Evolutionary conservation across 768 basidiomycete species (phyloP).

Genomic region (Tubosaeta sp.): DNA sequence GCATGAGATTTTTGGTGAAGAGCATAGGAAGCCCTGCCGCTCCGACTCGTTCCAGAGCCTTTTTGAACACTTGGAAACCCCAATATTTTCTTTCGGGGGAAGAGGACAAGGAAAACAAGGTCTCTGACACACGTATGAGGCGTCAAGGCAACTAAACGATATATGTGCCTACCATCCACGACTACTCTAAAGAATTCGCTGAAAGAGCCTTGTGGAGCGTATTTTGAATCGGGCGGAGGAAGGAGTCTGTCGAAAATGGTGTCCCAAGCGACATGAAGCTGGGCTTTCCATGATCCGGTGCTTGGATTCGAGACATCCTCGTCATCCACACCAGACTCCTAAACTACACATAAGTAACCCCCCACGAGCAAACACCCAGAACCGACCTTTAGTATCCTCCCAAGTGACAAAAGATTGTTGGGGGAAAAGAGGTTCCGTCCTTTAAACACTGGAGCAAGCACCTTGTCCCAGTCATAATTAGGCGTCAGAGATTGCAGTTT

Average conservation of each 20-base stretch:
- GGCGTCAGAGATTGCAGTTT: conserved; percentile 62
- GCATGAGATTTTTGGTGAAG: conserved; percentile 94
- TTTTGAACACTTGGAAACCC: conserved; percentile 92
- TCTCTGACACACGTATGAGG: conserved; percentile 48
- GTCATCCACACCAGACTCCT: conserved; percentile 60
- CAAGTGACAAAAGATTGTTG: conserved; percentile 69
- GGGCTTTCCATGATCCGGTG: conserved; percentile 75
- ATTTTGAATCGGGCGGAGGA: conserved; percentile 38
- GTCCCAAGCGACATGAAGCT: conserved; percentile 91
- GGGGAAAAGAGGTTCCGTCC: conserved; percentile 61
- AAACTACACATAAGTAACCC: conserved; percentile 9
- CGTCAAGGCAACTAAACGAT: not conserved
- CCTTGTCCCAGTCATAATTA: conserved; percentile 60
- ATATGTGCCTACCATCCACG: conserved; percentile 72
- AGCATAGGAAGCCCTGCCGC: conserved; percentile 73
- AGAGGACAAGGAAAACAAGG: conserved; percentile 78
- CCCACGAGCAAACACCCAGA: not conserved
- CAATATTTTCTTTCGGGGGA: conserved; percentile 89
- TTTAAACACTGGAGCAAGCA: conserved; percentile 74
- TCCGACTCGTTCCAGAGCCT: conserved; percentile 64
- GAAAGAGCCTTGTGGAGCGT: conserved; percentile 54
- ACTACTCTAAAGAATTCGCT: conserved; percentile 88
- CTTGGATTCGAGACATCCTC: conserved; percentile 49
- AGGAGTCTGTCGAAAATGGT: conserved; percentile 75
- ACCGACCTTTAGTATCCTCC: conserved; percentile 73